A percentile compares a stretch with the other conserved stretches of the same genome.
Evolutionary conservation across 106 monocot species (phyloP).

Genomic region (Platanthera zijinensis): DNA sequence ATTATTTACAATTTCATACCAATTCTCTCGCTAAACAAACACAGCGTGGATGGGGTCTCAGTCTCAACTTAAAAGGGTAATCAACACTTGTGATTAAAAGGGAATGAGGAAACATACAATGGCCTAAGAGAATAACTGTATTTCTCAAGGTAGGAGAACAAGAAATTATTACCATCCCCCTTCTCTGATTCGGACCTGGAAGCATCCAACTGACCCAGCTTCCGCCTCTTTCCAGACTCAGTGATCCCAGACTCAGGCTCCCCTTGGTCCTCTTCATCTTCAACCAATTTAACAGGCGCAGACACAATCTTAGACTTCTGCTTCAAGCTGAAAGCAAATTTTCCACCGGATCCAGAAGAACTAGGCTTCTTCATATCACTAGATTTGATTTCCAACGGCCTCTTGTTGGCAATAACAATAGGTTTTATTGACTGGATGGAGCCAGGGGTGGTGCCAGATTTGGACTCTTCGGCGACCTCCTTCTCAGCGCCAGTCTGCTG

Average conservation of each 20-base stretch:
- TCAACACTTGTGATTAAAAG: not conserved
- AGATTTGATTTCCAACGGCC: conserved; percentile 46
- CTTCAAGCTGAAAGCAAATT: conserved; percentile 96
- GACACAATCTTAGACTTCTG: conserved; percentile 70
- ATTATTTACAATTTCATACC: not conserved
- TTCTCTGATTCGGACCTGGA: conserved; percentile 15
- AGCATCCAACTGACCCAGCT: conserved; percentile 19
- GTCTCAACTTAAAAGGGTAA: not conserved
- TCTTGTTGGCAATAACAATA: conserved; percentile 36
- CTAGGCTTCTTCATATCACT: conserved; percentile 40
- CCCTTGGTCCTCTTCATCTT: conserved; percentile 64
- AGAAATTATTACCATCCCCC: conserved; percentile 66
- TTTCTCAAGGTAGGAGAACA: not conserved
- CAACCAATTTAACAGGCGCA: conserved; percentile 52
- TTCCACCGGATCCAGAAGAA: conserved; percentile 32
- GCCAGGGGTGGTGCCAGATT: conserved; percentile 3
- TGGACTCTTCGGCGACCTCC: conserved; percentile 3
- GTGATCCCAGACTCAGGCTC: conserved; percentile 15
- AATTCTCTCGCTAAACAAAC: not conserved
- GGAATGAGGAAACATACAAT: not conserved
- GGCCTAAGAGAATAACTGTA: not conserved
- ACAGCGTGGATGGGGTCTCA: not conserved
- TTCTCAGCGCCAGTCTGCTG: conserved; percentile 43
- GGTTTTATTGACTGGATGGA: conserved; percentile 15
- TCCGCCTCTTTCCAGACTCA: conserved; percentile 57